phyloP scores from a whole-genome alignment of 495 filamentous ascomycete species.

The Trichoderma erinaceum region DNA sequence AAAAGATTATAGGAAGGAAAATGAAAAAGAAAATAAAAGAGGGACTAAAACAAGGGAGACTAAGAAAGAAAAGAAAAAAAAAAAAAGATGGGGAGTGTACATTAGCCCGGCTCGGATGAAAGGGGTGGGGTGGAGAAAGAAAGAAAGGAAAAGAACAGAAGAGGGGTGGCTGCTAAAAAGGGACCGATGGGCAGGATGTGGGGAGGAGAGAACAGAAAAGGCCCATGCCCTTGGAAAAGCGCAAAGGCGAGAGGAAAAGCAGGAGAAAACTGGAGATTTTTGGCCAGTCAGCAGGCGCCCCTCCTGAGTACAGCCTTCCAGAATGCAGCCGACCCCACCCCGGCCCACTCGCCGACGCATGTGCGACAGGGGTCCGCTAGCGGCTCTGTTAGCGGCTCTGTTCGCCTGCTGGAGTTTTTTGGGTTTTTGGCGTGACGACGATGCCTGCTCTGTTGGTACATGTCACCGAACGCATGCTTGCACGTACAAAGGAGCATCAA shows the following conservation, averaged over 20 bases:
- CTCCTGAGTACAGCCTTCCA: neutral
- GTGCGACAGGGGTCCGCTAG: slow-evolving; percentile 14
- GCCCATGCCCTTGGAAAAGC: slow-evolving; percentile 4
- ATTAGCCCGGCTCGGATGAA: slow-evolving; percentile 4
- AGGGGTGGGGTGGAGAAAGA: neutral
- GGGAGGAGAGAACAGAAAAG: neutral
- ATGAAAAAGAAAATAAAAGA: neutral
- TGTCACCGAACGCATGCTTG: too few relatives aligned
- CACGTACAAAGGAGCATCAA: too few relatives aligned
- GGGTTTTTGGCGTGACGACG: slow-evolving; percentile 11
- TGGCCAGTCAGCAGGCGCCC: slow-evolving; percentile 7
- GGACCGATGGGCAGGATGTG: neutral
- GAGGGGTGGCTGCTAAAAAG: neutral
- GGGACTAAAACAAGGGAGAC: neutral
- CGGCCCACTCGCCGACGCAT: slow-evolving; percentile 4
- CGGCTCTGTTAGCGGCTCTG: slow-evolving; percentile 11
- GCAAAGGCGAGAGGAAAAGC: neutral
- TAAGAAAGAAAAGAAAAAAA: neutral
- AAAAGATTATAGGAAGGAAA: too few relatives aligned
- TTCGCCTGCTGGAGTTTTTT: neutral
- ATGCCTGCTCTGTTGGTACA: too few relatives aligned
- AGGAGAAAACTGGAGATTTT: neutral
- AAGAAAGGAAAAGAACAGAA: neutral
- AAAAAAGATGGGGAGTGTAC: neutral
- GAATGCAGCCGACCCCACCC: neutral